Percentiles rank a stretch among this genome's conserved stretches.
These are phyloP conservation scores for Hymenoscyphus albidus DNA, from an alignment of 2,329 filamentous ascomycete species.

Conservation along the genomic window DNA sequence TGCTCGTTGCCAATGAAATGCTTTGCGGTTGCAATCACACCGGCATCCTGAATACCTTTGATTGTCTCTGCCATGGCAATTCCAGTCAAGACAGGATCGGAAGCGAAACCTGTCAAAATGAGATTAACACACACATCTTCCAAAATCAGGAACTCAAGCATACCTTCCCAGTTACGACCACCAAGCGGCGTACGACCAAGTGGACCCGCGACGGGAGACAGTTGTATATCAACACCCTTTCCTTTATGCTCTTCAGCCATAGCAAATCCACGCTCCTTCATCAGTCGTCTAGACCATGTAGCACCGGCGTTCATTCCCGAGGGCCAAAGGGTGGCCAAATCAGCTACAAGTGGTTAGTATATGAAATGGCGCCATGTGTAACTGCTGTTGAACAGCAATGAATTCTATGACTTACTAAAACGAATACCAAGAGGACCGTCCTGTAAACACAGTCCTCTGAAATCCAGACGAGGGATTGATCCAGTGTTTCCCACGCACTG, in stretches of 20 bases:
- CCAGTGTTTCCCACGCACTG: slow-evolving; percentile 35
- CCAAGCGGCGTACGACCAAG: slow-evolving; percentile 64
- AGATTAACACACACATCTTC: not conserved
- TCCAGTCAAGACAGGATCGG: slow-evolving; percentile 74
- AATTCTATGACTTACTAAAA: slow-evolving; percentile 35
- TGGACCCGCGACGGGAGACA: slow-evolving; percentile 69
- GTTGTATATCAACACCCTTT: slow-evolving; percentile 69
- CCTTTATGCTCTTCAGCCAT: slow-evolving; percentile 68
- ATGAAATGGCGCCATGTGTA: not conserved
- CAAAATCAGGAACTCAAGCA: not conserved
- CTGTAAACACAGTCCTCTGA: slow-evolving; percentile 34
- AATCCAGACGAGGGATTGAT: slow-evolving; percentile 32
- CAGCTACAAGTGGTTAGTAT: slow-evolving; percentile 30
- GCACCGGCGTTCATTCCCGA: slow-evolving; percentile 72
- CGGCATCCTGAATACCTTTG: slow-evolving; percentile 74
- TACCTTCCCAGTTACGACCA: slow-evolving; percentile 65
- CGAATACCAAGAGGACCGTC: slow-evolving; percentile 37
- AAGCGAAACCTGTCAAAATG: slow-evolving; percentile 47
- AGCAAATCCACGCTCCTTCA: slow-evolving; percentile 64
- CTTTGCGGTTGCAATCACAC: slow-evolving; percentile 79
- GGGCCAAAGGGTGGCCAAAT: slow-evolving; percentile 73
- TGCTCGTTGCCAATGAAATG: slow-evolving; percentile 70
- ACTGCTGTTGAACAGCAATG: not conserved
- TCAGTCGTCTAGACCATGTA: slow-evolving; percentile 69
- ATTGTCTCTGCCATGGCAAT: slow-evolving; percentile 68